phyloP scores from a whole-genome alignment of 805 yeast species.

The Myxozyma kluyveri region DNA sequence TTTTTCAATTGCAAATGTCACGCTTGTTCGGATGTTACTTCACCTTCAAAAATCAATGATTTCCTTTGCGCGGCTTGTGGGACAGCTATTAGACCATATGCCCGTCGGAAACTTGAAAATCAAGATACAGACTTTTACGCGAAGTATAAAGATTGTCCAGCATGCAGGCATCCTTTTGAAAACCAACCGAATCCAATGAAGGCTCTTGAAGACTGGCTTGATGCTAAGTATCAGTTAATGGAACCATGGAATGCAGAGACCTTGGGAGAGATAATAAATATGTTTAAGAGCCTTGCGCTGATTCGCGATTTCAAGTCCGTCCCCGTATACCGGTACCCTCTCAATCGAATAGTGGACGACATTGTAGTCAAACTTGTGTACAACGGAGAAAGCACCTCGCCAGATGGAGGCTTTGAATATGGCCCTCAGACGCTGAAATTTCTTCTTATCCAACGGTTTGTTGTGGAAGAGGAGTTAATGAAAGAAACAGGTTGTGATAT shows the following conservation, averaged over 20 bases:
- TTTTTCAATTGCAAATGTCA: constrained; percentile 18
- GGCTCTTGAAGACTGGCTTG: constrained; percentile 1
- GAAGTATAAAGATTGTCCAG: constrained; percentile 5
- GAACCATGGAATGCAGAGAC: too few relatives aligned
- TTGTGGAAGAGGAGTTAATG: too few relatives aligned
- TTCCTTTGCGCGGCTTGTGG: constrained; percentile 14
- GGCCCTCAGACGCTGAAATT: too few relatives aligned
- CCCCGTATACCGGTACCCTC: background rate
- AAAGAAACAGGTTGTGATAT: too few relatives aligned
- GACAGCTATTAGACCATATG: constrained; percentile 5
- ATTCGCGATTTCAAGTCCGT: background rate
- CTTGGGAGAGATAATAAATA: too few relatives aligned
- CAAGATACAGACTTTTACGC: background rate
- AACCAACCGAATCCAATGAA: constrained; percentile 3
- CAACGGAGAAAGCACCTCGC: too few relatives aligned
- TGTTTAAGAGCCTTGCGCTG: background rate
- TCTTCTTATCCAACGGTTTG: too few relatives aligned
- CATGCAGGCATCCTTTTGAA: constrained; percentile 2
- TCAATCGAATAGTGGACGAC: too few relatives aligned
- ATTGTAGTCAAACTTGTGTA: too few relatives aligned
- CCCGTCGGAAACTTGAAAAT: background rate
- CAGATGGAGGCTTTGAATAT: too few relatives aligned
- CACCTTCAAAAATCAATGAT: constrained; percentile 1
- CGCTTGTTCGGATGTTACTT: constrained; percentile 1
- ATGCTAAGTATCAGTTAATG: background rate